Percentiles rank a stretch among this genome's conserved stretches.
These are phyloP conservation scores for Garcia nutans DNA, from an alignment of 345 rosid genomes.

Conservation along the genomic window DNA sequence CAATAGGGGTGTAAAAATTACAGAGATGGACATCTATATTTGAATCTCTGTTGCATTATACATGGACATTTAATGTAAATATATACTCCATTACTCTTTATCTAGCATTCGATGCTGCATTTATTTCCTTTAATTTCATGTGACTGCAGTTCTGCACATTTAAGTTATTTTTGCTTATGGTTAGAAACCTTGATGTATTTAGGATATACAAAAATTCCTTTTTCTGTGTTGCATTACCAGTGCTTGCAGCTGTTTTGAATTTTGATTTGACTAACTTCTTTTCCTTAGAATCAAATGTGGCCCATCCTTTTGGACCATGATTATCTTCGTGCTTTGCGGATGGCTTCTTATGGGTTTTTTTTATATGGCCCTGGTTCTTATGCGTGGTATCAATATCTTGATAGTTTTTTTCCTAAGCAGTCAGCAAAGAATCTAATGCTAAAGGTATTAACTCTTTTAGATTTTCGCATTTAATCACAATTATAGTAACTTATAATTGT, in stretches of 20 bases:
- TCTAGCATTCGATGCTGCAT: background rate
- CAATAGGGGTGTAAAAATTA: too few species aligned
- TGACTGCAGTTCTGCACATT: background rate
- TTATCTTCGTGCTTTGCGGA: conserved; percentile 81
- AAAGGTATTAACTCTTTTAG: conserved; percentile 49
- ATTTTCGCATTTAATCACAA: background rate
- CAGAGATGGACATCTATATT: too few species aligned
- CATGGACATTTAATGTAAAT: too few species aligned
- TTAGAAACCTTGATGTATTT: background rate
- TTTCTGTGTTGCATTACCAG: conserved; percentile 15
- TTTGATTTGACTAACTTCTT: conserved; percentile 20
- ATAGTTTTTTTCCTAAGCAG: conserved; percentile 65
- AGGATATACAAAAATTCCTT: background rate
- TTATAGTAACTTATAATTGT: background rate
- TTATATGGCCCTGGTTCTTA: conserved; percentile 90
- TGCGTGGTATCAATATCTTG: conserved; percentile 83
- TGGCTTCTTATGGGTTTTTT: conserved; percentile 88
- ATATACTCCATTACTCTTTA: background rate
- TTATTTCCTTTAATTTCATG: background rate
- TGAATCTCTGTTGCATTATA: too few species aligned
- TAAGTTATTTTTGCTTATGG: background rate
- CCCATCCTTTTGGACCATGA: conserved; percentile 60
- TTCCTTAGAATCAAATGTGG: conserved; percentile 43
- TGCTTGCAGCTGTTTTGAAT: conserved; percentile 18
- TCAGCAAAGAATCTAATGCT: conserved; percentile 56